These are phyloP conservation scores for Monsonia emarginata DNA, from an alignment of 441 rosid genomes.

Conservation along the genomic window DNA sequence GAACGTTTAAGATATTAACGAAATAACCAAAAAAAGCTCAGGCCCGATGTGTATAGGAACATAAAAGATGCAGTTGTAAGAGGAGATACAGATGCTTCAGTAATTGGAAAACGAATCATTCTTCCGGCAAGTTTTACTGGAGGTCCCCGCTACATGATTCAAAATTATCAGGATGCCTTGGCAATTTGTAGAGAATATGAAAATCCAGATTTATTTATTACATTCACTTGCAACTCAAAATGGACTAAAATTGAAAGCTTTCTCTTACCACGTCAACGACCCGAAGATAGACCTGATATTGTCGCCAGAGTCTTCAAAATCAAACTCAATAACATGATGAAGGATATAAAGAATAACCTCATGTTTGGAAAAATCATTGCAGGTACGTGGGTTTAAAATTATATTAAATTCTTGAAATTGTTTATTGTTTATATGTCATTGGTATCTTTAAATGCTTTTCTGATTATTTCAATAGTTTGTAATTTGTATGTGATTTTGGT, in stretches of 20 bases:
- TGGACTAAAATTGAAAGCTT: neutral
- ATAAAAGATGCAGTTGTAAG: neutral
- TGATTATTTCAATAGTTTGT: too few relatives aligned
- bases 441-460: too few relatives aligned
- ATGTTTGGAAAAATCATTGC: neutral
- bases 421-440: too few relatives aligned
- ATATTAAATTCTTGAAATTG: too few relatives aligned
- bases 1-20: neutral
- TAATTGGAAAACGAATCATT: neutral
- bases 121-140: neutral
- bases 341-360: neutral
- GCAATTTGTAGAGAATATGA: neutral
- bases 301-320: constrained; percentile 1
- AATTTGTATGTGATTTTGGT: too few relatives aligned
- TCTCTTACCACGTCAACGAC: neutral
- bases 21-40: neutral
- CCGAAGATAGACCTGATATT: neutral
- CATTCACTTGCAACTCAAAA: neutral
- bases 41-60: neutral
- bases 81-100: neutral
- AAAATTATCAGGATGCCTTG: constrained; percentile 12
- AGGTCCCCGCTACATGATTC: neutral
- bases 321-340: neutral
- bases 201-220: neutral
- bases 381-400: neutral